phyloP scores from a whole-genome alignment of 1,284 basidiomycete species.

The Peniophora sp. region DNA sequence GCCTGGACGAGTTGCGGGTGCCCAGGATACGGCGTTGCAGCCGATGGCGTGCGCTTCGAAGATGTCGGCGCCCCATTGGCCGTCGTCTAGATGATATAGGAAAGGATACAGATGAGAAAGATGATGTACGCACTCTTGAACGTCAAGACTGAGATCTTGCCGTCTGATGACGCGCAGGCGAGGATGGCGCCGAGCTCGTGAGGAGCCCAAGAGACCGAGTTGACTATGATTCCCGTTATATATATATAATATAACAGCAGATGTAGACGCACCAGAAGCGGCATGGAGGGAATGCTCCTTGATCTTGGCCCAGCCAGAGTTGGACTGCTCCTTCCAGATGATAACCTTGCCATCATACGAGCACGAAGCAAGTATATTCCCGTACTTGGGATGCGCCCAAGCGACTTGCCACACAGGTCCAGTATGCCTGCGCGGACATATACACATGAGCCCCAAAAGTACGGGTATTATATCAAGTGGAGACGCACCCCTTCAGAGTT shows the following conservation, averaged over 20 bases:
- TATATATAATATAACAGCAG: not conserved
- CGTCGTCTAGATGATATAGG: constrained; percentile 62
- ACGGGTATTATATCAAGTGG: not conserved
- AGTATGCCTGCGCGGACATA: constrained; percentile 60
- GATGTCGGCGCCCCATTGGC: constrained; percentile 92
- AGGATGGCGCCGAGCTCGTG: constrained; percentile 96
- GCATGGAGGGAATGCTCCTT: constrained; percentile 95
- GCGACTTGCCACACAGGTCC: constrained; percentile 98
- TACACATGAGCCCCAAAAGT: not conserved
- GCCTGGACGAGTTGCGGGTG: constrained; percentile 83
- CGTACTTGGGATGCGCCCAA: constrained; percentile 98
- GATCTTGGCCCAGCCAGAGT: constrained; percentile 83
- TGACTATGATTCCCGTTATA: constrained; percentile 75
- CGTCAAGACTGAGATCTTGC: constrained; percentile 92
- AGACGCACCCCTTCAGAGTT: constrained; percentile 75
- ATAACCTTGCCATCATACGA: constrained; percentile 98
- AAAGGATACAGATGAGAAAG: not conserved
- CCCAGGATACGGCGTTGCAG: constrained; percentile 97
- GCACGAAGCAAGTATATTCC: constrained; percentile 92
- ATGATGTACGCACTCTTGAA: constrained; percentile 81
- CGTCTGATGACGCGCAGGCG: constrained; percentile 97
- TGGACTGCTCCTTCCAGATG: constrained; percentile 90
- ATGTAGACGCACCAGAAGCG: constrained; percentile 71
- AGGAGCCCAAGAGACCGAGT: constrained; percentile 97
- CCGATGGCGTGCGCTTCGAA: constrained; percentile 96